Evolutionary conservation across 495 filamentous ascomycete species (phyloP).

Genomic region (Daldinia decipiens): DNA sequence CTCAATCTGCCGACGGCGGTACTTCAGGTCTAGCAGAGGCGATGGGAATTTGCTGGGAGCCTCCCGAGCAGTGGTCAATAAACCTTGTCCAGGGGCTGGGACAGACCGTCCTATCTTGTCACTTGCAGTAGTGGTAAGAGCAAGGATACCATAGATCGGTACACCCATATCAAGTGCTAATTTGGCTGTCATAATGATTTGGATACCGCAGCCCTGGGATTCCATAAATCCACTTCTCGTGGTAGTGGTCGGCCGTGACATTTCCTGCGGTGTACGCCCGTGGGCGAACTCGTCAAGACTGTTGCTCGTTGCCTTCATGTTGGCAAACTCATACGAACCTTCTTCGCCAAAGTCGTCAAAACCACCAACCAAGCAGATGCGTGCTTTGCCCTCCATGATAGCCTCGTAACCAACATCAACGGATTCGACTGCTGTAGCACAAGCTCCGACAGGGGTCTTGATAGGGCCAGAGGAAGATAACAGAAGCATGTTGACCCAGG

Average conservation of each 20-base stretch:
- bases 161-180: constrained; percentile 98
- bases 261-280: constrained; percentile 93
- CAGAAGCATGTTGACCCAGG: constrained; percentile 99
- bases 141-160: constrained; percentile 94
- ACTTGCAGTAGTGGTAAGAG: constrained; percentile 94
- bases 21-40: constrained; percentile 94
- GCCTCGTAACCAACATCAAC: constrained; percentile 98
- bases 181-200: constrained; percentile 97
- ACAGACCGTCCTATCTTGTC: constrained; percentile 99
- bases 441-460: constrained; percentile 98
- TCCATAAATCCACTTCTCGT: constrained; percentile 99
- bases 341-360: constrained; percentile 99
- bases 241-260: constrained; percentile 97
- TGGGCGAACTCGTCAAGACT: constrained; percentile 95
- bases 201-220: constrained; percentile 97
- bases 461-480: constrained; percentile 97
- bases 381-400: constrained; percentile 96
- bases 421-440: constrained; percentile 96
- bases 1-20: constrained; percentile 93
- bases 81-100: constrained; percentile 94
- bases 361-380: constrained; percentile 96
- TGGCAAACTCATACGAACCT: constrained; percentile 99
- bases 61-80: constrained; percentile 97
- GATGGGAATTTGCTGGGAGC: constrained; percentile 90
- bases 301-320: constrained; percentile 99